Evolutionary conservation across 768 basidiomycete species (phyloP).

Genomic region (Naganishia antarctica): DNA sequence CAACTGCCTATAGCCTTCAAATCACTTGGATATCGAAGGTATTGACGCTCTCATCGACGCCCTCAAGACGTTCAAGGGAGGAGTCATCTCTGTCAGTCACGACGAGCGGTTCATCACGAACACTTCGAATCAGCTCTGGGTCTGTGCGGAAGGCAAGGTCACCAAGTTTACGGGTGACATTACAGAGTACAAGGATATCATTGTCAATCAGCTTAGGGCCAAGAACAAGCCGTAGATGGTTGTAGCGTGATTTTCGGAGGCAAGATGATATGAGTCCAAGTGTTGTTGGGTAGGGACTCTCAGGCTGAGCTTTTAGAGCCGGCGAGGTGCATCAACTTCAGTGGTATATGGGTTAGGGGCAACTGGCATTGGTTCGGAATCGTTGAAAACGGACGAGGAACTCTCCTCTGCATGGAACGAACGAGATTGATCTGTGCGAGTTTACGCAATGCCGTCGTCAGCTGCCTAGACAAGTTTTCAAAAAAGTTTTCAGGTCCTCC

Average conservation of each 20-base stretch:
- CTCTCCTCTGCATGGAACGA: too few species aligned
- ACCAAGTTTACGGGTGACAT: constrained; percentile 84
- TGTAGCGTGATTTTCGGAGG: neutral
- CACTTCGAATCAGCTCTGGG: constrained; percentile 86
- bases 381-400: too few species aligned
- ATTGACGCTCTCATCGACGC: constrained; percentile 90
- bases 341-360: too few species aligned
- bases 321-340: too few species aligned
- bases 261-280: neutral
- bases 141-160: constrained; percentile 78
- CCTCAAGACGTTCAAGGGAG: constrained; percentile 69
- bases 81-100: constrained; percentile 85
- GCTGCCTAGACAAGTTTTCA: too few species aligned
- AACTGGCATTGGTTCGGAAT: too few species aligned
- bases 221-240: constrained; percentile 37
- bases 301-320: too few species aligned
- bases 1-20: constrained; percentile 64
- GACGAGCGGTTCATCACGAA: constrained; percentile 92
- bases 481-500: too few species aligned
- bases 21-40: constrained; percentile 96
- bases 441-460: too few species aligned
- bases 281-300: neutral
- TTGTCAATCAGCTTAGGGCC: constrained; percentile 66
- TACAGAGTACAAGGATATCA: constrained; percentile 81
- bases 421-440: too few species aligned